Evolutionary conservation across 1,284 basidiomycete genomes (phyloP), one percentile per base, ranked within the genome.

Genomic region (Puccinia brachypodii): DNA sequence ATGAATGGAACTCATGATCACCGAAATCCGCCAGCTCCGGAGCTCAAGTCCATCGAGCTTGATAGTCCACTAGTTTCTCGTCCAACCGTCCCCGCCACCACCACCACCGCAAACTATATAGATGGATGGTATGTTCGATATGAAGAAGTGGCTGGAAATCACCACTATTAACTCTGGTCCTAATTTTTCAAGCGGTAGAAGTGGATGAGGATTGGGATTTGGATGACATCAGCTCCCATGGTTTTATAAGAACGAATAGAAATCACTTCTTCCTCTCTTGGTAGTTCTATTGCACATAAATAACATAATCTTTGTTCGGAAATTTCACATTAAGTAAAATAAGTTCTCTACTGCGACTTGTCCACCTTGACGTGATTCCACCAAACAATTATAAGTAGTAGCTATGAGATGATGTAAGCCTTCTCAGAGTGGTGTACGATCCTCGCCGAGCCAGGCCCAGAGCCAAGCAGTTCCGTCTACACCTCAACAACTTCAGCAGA

Each of bases 181-280:
- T 36, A 8, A 16, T 36, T 25, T 16, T 28, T 8, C 14, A 50
- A 25, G 66, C 14, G 3, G n/a, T 14, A 8, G 66, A 69, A 25
- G 42, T 42, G 6, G 38, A 69, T 69, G 66, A 69, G n/a, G 13
- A 42, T 42, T 69, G 66, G 66, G 66, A 69, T 14, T 47, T 47
- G 40, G 66, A 69, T 42, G 66, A 69, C 13, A 69, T 69, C 11
- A n/a, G n/a, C 28, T 62, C 8, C 60, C 60, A 36, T 36, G 14
- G 2, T 33, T 33, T 36, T 62, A 11, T 13, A 8, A 7, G 16
- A 22, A 22, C 8, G 14, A 13, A 53, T 53, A 53, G n/a, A 53
- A 53, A 53, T 53, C 9, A 53, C 50, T 8, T 4, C n/a, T 19
- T 22, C 16, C 3, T 53, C 16, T 11, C 50, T 53, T 53, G 50